Conservation (phyloP, 2,329 filamentous ascomycete species). For the Claviceps capensis region DNA sequence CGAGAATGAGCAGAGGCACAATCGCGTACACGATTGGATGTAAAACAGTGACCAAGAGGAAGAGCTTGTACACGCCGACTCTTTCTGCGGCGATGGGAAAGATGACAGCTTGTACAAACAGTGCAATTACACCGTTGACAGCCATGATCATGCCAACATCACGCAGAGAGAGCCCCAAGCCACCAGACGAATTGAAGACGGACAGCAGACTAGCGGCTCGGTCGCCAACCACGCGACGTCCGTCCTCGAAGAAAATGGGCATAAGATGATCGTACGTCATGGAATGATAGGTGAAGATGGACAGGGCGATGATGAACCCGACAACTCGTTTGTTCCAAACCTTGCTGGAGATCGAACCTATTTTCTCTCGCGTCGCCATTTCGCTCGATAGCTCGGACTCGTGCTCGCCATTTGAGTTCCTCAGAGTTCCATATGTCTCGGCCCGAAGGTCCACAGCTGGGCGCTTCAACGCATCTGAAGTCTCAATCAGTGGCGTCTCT, state of each 20-base stretch:
- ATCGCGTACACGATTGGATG: slow-evolving; percentile 48
- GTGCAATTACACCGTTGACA: slow-evolving; percentile 42
- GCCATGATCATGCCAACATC: slow-evolving; percentile 49
- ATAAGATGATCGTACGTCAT: slow-evolving; percentile 91
- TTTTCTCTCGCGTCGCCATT: slow-evolving; percentile 20
- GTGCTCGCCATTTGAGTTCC: slow-evolving; percentile 31
- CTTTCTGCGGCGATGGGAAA: slow-evolving; percentile 46
- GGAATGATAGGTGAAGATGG: slow-evolving; percentile 86
- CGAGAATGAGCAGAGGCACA: slow-evolving; percentile 42
- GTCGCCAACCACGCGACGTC: slow-evolving; percentile 31
- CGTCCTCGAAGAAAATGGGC: slow-evolving; percentile 85
- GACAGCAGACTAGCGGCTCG: slow-evolving; percentile 19
- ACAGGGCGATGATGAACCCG: slow-evolving; percentile 66
- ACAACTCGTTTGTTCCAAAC: slow-evolving; percentile 50
- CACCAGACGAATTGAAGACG: slow-evolving; percentile 44
- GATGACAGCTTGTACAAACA: slow-evolving; percentile 44
- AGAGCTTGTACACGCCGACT: slow-evolving; percentile 45
- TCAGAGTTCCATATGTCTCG: slow-evolving; percentile 70
- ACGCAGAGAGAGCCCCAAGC: slow-evolving; percentile 48
- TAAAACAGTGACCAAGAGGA: slow-evolving; percentile 43
- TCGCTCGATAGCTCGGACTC: slow-evolving; percentile 20
- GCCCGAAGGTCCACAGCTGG: slow-evolving; percentile 58
- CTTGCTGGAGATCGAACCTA: slow-evolving; percentile 16
- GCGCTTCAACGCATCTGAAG: slow-evolving; percentile 60
- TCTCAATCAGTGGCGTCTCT: slow-evolving; percentile 62